A percentile compares a stretch with the other conserved stretches of the same genome.
Conservation (phyloP, 164 flowering plant genomes). For the Pachysandra terminalis region DNA sequence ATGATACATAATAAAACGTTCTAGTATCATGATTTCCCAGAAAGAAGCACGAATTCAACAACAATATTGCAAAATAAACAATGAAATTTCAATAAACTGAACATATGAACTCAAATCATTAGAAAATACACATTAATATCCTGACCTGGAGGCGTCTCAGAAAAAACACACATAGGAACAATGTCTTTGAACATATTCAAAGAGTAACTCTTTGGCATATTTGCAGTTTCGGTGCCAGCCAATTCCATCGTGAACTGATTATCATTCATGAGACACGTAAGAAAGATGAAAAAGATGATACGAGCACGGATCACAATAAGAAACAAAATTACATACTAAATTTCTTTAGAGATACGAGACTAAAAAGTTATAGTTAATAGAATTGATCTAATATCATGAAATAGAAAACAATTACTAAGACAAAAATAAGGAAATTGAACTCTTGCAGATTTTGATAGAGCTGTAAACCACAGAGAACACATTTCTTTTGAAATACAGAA, state of each 20-base stretch:
- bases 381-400: too few species aligned
- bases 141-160: constrained; percentile 58
- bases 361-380: too few species aligned
- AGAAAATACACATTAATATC: too few species aligned
- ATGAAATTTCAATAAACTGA: background rate
- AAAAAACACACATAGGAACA: constrained; percentile 65
- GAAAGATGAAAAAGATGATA: background rate
- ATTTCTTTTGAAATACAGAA: background rate
- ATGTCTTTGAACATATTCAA: constrained; percentile 68
- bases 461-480: background rate
- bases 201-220: constrained; percentile 52
- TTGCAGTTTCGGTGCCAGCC: constrained; percentile 37
- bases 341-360: background rate
- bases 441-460: background rate
- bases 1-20: too few species aligned
- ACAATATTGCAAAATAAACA: too few species aligned
- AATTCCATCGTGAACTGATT: constrained; percentile 66
- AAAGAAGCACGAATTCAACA: too few species aligned
- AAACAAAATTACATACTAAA: background rate
- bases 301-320: background rate
- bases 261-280: constrained; percentile 7
- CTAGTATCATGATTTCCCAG: too few species aligned
- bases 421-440: background rate
- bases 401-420: background rate
- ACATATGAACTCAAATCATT: too few species aligned